These are phyloP conservation scores for Pichia sp. DNA, from an alignment of 1,139 yeast species.

Conservation along the genomic window DNA sequence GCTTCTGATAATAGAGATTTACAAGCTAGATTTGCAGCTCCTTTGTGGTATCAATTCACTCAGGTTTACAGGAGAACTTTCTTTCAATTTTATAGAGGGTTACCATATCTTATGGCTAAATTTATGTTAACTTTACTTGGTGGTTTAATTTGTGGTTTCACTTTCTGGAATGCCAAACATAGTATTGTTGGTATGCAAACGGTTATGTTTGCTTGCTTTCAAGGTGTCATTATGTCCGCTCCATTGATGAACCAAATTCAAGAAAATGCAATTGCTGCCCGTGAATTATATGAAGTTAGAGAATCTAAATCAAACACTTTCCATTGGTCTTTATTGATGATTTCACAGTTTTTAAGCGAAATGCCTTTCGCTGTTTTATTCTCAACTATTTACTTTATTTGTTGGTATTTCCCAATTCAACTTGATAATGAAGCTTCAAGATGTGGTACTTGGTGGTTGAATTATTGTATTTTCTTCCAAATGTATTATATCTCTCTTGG, in stretches of 20 bases:
- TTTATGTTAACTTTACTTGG: conserved; percentile 28
- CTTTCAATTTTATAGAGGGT: conserved; percentile 41
- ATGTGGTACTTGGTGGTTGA: conserved; percentile 47
- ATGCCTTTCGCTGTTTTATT: conserved; percentile 47
- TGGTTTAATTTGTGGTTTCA: conserved; percentile 46
- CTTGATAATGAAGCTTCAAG: conserved; percentile 36
- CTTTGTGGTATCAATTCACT: conserved; percentile 33
- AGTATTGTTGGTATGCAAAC: conserved; percentile 45
- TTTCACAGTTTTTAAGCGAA: conserved; percentile 46
- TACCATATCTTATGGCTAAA: conserved; percentile 39
- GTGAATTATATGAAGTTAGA: conserved; percentile 50
- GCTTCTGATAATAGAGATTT: conserved; percentile 26
- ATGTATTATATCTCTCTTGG: conserved; percentile 47
- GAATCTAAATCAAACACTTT: conserved; percentile 58
- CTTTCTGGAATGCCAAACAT: conserved; percentile 43
- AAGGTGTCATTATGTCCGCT: conserved; percentile 40
- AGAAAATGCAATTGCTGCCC: conserved; percentile 45
- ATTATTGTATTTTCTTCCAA: conserved; percentile 47
- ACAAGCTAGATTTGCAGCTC: conserved; percentile 30
- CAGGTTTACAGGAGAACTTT: conserved; percentile 35
- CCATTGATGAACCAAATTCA: conserved; percentile 51
- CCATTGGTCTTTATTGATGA: conserved; percentile 52
- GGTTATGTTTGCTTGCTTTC: conserved; percentile 43
- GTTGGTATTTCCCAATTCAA: conserved; percentile 52
- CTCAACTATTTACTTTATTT: conserved; percentile 44